Conservation (phyloP, 1,139 yeast species). For the Lodderomyces jiufengensis region DNA sequence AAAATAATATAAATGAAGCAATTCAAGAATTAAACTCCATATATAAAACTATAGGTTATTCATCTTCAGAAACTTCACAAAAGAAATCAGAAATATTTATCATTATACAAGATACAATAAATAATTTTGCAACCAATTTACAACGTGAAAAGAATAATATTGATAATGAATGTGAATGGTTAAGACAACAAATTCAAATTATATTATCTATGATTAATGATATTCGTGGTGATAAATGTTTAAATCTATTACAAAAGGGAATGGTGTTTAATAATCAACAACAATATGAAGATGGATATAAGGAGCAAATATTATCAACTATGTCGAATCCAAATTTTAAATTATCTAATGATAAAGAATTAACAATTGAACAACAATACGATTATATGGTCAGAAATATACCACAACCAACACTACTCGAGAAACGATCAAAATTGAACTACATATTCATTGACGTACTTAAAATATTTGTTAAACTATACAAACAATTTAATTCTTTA, state of each 20-base stretch:
- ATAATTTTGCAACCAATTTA: slow-evolving; percentile 29
- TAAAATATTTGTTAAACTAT: slow-evolving; percentile 28
- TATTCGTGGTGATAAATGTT: slow-evolving; percentile 24
- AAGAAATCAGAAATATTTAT: slow-evolving; percentile 40
- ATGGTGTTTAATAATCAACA: slow-evolving; percentile 28
- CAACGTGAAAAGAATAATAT: slow-evolving; percentile 38
- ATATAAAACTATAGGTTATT: slow-evolving; percentile 39
- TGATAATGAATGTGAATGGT: slow-evolving; percentile 47
- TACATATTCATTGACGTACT: slow-evolving; percentile 33
- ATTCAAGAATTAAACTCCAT: slow-evolving; percentile 31
- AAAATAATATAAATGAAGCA: slow-evolving; percentile 31
- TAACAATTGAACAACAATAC: slow-evolving; percentile 25
- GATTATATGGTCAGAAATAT: slow-evolving; percentile 24
- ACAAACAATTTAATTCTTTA: slow-evolving; percentile 29
- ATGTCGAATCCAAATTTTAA: slow-evolving; percentile 17
- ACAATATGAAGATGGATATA: slow-evolving; percentile 32
- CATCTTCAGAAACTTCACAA: slow-evolving; percentile 28
- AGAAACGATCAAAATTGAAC: slow-evolving; percentile 31
- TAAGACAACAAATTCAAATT: slow-evolving; percentile 40
- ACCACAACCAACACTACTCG: slow-evolving; percentile 32
- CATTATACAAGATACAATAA: slow-evolving; percentile 39
- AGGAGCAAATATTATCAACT: slow-evolving; percentile 24
- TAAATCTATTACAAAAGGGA: slow-evolving; percentile 28
- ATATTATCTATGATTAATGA: slow-evolving; percentile 43
- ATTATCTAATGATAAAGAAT: slow-evolving; percentile 22